Conservation (phyloP, 75 land plant species). For the Gnetum montanum region DNA sequence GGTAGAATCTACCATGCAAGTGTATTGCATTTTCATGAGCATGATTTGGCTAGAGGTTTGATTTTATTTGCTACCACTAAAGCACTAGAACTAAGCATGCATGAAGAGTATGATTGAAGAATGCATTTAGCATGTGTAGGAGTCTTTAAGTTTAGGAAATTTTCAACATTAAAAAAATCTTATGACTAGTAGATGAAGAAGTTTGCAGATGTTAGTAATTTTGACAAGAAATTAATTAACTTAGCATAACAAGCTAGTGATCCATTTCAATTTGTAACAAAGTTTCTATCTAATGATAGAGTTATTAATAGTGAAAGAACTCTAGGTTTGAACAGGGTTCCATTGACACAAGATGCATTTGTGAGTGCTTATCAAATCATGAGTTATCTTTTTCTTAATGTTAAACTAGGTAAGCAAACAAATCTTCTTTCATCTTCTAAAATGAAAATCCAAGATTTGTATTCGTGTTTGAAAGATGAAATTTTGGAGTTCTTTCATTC, state of each 20-base stretch:
- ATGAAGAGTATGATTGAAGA: not conserved
- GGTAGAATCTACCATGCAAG: slow-evolving; percentile 20
- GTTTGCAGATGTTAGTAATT: not conserved
- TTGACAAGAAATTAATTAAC: not conserved
- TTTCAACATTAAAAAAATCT: not conserved
- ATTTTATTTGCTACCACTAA: slow-evolving; percentile 6
- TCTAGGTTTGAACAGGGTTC: not conserved
- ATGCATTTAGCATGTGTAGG: not conserved
- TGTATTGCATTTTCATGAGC: slow-evolving; percentile 19
- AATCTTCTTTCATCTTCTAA: not conserved
- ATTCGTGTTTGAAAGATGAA: not conserved
- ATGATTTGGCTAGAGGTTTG: slow-evolving; percentile 14
- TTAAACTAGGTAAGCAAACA: not conserved
- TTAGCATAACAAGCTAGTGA: not conserved
- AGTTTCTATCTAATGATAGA: not conserved
- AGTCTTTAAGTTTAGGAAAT: not conserved
- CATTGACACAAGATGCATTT: slow-evolving; percentile 19
- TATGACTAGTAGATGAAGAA: not conserved
- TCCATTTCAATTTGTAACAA: slow-evolving; percentile 1
- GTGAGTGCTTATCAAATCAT: slow-evolving; percentile 21
- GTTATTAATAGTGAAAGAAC: not conserved
- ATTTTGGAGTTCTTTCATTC: not conserved
- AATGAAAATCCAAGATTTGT: not conserved
- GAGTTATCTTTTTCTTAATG: slow-evolving; percentile 8
- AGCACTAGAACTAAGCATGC: not conserved